phyloP scores from a whole-genome alignment of 2,329 filamentous ascomycete species.

The Verticillium zaregamsianum region DNA sequence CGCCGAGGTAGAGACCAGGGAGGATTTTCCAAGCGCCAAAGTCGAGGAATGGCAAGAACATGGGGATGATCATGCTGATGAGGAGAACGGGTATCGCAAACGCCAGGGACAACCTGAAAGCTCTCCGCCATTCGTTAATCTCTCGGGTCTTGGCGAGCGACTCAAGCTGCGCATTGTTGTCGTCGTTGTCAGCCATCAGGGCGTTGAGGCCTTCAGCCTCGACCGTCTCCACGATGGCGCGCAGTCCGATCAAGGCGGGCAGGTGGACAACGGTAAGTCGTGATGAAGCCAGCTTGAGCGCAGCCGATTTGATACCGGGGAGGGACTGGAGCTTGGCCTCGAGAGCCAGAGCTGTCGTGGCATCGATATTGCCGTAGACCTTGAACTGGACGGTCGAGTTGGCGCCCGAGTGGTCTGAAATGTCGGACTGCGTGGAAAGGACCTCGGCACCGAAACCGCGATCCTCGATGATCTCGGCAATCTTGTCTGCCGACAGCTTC shows the following conservation, averaged over 20 bases:
- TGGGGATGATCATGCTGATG: slow-evolving; percentile 90
- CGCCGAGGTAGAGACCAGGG: slow-evolving; percentile 80
- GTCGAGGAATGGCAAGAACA: slow-evolving; percentile 72
- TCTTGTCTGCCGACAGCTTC: slow-evolving; percentile 67
- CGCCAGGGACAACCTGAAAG: slow-evolving; percentile 70
- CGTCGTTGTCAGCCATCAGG: slow-evolving; percentile 82
- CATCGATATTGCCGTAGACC: slow-evolving; percentile 74
- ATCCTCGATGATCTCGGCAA: slow-evolving; percentile 82
- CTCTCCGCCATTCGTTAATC: slow-evolving; percentile 85
- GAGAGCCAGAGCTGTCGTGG: slow-evolving; percentile 65
- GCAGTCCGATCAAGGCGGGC: slow-evolving; percentile 68
- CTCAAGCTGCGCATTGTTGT: slow-evolving; percentile 95
- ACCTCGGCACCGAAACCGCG: slow-evolving; percentile 82
- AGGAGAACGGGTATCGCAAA: slow-evolving; percentile 91
- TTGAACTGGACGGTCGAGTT: slow-evolving; percentile 71
- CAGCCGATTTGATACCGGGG: slow-evolving; percentile 70
- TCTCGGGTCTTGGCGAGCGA: slow-evolving; percentile 95
- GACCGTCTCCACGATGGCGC: slow-evolving; percentile 75
- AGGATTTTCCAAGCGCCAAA: slow-evolving; percentile 66
- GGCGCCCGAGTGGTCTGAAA: slow-evolving; percentile 46
- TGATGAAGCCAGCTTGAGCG: slow-evolving; percentile 68
- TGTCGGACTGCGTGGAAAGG: slow-evolving; percentile 68
- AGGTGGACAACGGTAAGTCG: slow-evolving; percentile 72
- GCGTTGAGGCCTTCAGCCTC: slow-evolving; percentile 86
- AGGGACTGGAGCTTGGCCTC: slow-evolving; percentile 63